phyloP scores from a whole-genome alignment of 2,329 filamentous ascomycete species.

The Fusarium floridanum region DNA sequence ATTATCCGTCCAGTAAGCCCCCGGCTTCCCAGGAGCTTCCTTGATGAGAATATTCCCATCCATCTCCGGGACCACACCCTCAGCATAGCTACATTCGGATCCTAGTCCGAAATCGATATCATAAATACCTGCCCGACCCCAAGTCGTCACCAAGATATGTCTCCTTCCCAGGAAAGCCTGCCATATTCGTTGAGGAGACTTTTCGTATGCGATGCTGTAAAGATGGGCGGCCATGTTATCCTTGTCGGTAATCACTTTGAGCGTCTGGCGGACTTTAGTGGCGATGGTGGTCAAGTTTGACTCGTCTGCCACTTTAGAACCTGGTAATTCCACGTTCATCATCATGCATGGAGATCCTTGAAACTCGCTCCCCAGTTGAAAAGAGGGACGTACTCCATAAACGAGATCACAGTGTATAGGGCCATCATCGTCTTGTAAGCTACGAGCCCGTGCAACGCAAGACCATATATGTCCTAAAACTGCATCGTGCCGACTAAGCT shows the following conservation, averaged over 20 bases:
- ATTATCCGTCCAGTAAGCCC: constrained; percentile 37
- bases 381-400: constrained; percentile 31
- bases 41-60: constrained; percentile 44
- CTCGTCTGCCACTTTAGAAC: background rate
- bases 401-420: constrained; percentile 41
- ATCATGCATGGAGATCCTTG: constrained; percentile 43
- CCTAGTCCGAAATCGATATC: constrained; percentile 43
- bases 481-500: constrained; percentile 41
- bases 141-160: constrained; percentile 45
- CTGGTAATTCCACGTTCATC: constrained; percentile 40
- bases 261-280: constrained; percentile 27
- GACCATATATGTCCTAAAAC: constrained; percentile 45
- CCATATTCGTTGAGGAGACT: constrained; percentile 45
- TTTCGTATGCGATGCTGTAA: constrained; percentile 38
- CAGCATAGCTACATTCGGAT: constrained; percentile 29
- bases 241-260: constrained; percentile 10
- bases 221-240: constrained; percentile 32
- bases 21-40: constrained; percentile 28
- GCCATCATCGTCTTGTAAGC: background rate
- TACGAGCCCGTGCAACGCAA: constrained; percentile 41
- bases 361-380: constrained; percentile 25
- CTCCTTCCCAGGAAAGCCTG: constrained; percentile 43
- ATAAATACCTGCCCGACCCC: constrained; percentile 45
- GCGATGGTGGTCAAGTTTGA: background rate
- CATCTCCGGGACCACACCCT: constrained; percentile 41